Conservation (phyloP, 257 asterid genomes). For the Prunella vulgaris region DNA sequence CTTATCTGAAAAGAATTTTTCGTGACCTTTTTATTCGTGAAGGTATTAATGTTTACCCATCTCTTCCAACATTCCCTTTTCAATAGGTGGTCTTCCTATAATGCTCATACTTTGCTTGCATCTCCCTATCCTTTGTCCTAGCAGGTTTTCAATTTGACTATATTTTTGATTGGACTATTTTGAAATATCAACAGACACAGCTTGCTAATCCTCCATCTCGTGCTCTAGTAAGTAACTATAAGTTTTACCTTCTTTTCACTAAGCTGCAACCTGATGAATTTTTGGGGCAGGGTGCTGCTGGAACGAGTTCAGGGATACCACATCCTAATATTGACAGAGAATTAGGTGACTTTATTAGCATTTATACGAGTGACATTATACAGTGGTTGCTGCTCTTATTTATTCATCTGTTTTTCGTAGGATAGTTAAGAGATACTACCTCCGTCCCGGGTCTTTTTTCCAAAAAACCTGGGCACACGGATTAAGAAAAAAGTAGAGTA, state of each 20-base stretch:
- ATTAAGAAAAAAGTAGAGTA: too few species aligned
- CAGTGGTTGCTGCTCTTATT: neutral
- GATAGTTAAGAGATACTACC: neutral
- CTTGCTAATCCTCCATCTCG: slow-evolving; percentile 88
- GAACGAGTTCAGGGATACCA: slow-evolving; percentile 77
- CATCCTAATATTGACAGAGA: slow-evolving; percentile 63
- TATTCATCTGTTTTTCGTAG: neutral
- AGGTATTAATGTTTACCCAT: slow-evolving; percentile 26
- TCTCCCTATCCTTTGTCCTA: neutral
- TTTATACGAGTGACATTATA: neutral
- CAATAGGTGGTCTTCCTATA: neutral
- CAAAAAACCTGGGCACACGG: too few species aligned
- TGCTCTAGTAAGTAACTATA: slow-evolving; percentile 59
- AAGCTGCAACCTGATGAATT: slow-evolving; percentile 18
- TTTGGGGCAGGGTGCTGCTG: slow-evolving; percentile 65
- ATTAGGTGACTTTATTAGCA: slow-evolving; percentile 43
- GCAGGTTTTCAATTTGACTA: slow-evolving; percentile 51
- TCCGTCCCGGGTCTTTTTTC: too few species aligned
- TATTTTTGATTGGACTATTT: slow-evolving; percentile 55
- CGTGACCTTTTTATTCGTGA: slow-evolving; percentile 53
- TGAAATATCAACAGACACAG: slow-evolving; percentile 76
- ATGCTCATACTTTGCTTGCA: neutral
- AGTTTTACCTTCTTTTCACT: slow-evolving; percentile 12
- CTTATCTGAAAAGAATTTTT: slow-evolving; percentile 53
- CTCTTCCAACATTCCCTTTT: neutral